Conservation (phyloP, 306 rosid genomes). For the Purshia tridentata region DNA sequence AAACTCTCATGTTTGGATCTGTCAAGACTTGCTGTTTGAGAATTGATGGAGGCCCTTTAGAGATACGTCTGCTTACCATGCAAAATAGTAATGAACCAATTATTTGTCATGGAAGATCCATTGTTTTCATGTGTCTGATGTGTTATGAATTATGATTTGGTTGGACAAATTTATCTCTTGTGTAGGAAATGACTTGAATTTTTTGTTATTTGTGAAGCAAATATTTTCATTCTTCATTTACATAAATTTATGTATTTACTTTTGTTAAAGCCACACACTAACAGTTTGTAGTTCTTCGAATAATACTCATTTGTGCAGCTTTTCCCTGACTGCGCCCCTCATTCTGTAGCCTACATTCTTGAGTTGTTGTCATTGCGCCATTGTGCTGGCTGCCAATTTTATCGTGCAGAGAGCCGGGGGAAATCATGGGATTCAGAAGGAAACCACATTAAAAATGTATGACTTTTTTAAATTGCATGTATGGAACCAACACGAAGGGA, state of each 20-base stretch:
- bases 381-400: slow-evolving; percentile 91
- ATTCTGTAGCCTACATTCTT: slow-evolving; percentile 75
- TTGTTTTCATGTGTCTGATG: neutral
- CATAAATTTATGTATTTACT: neutral
- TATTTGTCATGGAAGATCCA: neutral
- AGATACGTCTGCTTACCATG: neutral
- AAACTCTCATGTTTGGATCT: neutral
- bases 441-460: slow-evolving; percentile 77
- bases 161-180: neutral
- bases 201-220: slow-evolving; percentile 3
- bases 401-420: slow-evolving; percentile 87
- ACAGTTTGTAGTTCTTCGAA: slow-evolving; percentile 13
- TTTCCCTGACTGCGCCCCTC: slow-evolving; percentile 88
- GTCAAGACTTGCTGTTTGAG: too few species aligned
- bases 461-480: slow-evolving; percentile 18
- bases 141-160: neutral
- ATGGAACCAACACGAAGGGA: slow-evolving; percentile 3
- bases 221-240: neutral
- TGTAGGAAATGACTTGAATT: neutral
- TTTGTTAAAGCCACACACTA: slow-evolving; percentile 1
- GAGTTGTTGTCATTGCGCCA: slow-evolving; percentile 68
- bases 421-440: slow-evolving; percentile 82
- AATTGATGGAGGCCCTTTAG: neutral
- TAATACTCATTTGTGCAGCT: slow-evolving; percentile 59
- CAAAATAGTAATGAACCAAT: neutral